Percentiles rank a stretch among this genome's conserved stretches.
These are phyloP conservation scores for Kluyveromyces sp. DNA, from an alignment of 1,139 yeast species.

Conservation along the genomic window DNA sequence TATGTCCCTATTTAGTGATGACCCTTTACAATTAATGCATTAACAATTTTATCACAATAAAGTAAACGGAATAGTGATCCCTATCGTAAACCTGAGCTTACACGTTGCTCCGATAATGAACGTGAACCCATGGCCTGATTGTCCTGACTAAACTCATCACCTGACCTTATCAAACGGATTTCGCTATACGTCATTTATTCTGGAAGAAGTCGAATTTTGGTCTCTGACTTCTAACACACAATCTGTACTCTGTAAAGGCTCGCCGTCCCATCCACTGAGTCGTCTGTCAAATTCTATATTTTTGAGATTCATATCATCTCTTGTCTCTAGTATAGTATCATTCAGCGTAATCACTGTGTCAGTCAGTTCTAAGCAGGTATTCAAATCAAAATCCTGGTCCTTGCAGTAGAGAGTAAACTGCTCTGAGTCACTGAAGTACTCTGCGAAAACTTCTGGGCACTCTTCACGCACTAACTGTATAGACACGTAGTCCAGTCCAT, in stretches of 20 bases:
- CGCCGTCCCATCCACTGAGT: neutral
- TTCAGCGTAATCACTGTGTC: conserved; percentile 12
- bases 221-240: neutral
- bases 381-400: conserved; percentile 15
- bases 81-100: too few relatives aligned
- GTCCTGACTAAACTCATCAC: neutral
- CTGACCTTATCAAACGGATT: neutral
- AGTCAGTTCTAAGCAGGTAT: conserved; percentile 14
- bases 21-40: neutral
- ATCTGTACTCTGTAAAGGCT: neutral
- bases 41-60: neutral
- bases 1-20: neutral
- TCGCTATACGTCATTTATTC: neutral
- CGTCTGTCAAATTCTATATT: neutral
- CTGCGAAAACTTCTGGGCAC: conserved; percentile 8
- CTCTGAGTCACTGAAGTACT: conserved; percentile 13
- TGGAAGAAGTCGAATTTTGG: too few relatives aligned
- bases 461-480: conserved; percentile 10
- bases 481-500: conserved; percentile 7
- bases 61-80: too few relatives aligned
- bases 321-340: conserved; percentile 5
- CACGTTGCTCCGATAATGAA: too few relatives aligned
- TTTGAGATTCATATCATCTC: conserved; percentile 1
- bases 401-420: conserved; percentile 11
- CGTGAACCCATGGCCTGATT: too few relatives aligned